Evolutionary conservation across 257 asterid genomes (phyloP).

Genomic region (Nicotiana tabacum): DNA sequence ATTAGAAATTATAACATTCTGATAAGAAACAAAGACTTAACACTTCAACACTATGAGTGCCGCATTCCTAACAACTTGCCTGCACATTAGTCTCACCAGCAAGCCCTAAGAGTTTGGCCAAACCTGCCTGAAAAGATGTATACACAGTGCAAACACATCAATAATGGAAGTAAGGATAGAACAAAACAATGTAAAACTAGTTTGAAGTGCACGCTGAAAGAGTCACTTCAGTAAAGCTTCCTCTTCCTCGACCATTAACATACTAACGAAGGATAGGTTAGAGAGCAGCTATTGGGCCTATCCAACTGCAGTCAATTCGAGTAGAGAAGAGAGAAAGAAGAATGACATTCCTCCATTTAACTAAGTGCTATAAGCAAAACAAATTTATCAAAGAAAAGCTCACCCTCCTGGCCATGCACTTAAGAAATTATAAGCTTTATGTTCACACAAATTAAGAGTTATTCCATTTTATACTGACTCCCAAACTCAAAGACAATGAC

Average conservation of each 20-base stretch:
- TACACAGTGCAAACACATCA: background rate
- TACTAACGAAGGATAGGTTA: background rate
- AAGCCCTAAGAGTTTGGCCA: slow-evolving; percentile 94
- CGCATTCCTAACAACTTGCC: slow-evolving; percentile 38
- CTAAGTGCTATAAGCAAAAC: background rate
- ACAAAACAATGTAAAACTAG: background rate
- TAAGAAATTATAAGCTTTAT: background rate
- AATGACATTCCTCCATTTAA: background rate
- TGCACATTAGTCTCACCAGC: slow-evolving; percentile 98
- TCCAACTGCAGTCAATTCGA: background rate
- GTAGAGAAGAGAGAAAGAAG: background rate
- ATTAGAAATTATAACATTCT: background rate
- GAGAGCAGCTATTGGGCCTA: background rate
- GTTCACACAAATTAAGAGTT: background rate
- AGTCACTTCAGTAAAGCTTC: background rate
- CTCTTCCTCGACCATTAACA: background rate
- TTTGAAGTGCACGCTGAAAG: slow-evolving; percentile 1
- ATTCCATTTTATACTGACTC: background rate
- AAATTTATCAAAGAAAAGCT: background rate
- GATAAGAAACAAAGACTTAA: background rate
- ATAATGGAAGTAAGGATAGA: background rate
- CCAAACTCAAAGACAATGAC: background rate
- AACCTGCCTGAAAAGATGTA: slow-evolving; percentile 66
- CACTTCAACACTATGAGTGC: background rate
- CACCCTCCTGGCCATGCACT: background rate